These are phyloP conservation scores for Chlamydomonas incerta DNA, from an alignment of 139 green algal species.

Conservation along the genomic window DNA sequence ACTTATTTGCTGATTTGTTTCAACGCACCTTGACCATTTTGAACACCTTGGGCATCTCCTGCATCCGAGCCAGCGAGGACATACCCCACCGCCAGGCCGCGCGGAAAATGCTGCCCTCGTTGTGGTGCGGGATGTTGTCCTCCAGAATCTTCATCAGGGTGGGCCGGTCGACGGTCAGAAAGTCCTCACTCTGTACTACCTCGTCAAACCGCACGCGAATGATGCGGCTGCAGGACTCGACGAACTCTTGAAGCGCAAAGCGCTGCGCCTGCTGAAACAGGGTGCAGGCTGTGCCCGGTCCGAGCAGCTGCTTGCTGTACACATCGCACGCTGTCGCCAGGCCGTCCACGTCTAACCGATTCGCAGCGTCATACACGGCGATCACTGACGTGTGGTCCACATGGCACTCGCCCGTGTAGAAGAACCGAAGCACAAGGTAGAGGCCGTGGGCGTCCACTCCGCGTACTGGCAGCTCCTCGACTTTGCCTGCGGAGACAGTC, in stretches of 20 bases:
- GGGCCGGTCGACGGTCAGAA: constrained; percentile 24
- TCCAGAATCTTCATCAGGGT: constrained; percentile 27
- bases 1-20: too few species aligned
- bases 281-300: constrained; percentile 36
- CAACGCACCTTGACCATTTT: constrained; percentile 32
- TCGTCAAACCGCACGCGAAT: constrained; percentile 27
- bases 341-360: constrained; percentile 47
- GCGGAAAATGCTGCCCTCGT: constrained; percentile 16
- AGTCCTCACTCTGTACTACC: constrained; percentile 27
- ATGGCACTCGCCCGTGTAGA: constrained; percentile 56
- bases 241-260: constrained; percentile 43
- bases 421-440: constrained; percentile 53
- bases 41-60: constrained; percentile 46
- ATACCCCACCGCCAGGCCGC: constrained; percentile 58
- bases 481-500: constrained; percentile 8
- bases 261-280: constrained; percentile 51
- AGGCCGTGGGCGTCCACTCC: constrained; percentile 60
- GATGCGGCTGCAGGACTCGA: constrained; percentile 25
- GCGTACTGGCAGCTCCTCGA: constrained; percentile 62
- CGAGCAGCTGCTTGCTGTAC: constrained; percentile 34
- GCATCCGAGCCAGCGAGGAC: constrained; percentile 35
- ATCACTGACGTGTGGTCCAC: constrained; percentile 45
- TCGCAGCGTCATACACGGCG: constrained; percentile 54
- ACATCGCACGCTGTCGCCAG: constrained; percentile 47
- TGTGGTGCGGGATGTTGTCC: constrained; percentile 2